These are phyloP conservation scores for Vickermania ingenoplastis DNA, from an alignment of 208 protist species.

Conservation along the genomic window DNA sequence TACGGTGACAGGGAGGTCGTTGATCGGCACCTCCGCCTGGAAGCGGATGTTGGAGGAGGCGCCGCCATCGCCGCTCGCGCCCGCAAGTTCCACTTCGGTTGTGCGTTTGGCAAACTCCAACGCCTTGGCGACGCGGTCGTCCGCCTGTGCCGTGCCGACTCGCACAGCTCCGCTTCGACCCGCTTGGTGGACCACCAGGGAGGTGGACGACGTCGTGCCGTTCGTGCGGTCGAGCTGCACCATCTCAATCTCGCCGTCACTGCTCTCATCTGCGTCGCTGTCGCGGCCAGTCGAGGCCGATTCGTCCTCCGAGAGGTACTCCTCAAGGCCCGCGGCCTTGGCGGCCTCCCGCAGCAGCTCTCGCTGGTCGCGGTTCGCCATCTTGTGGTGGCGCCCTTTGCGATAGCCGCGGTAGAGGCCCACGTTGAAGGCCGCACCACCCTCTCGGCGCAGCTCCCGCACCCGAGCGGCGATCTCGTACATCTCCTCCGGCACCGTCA, in stretches of 20 bases:
- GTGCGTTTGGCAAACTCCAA: constrained; percentile 71
- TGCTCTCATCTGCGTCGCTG: constrained; percentile 29
- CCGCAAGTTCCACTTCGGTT: constrained; percentile 26
- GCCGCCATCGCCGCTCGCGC: constrained; percentile 11
- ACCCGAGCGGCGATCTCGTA: constrained; percentile 59
- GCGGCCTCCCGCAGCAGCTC: constrained; percentile 50
- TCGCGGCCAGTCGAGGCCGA: constrained; percentile 6
- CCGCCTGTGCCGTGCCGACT: constrained; percentile 3
- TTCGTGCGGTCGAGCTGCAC: constrained; percentile 4
- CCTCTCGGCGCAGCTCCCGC: constrained; percentile 61
- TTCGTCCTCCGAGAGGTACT: constrained; percentile 38
- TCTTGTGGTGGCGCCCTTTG: constrained; percentile 41
- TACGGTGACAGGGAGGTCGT: constrained; percentile 65
- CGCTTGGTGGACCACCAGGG: not conserved
- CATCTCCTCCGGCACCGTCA: constrained; percentile 72
- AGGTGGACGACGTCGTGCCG: not conserved
- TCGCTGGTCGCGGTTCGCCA: constrained; percentile 53
- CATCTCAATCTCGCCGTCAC: constrained; percentile 17
- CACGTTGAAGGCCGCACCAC: constrained; percentile 41
- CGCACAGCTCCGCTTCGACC: not conserved
- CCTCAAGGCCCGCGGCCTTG: constrained; percentile 62
- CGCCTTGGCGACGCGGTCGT: constrained; percentile 52
- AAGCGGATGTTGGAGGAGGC: constrained; percentile 31
- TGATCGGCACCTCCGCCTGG: constrained; percentile 72
- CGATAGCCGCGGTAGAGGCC: constrained; percentile 72